These are phyloP conservation scores for Aeschynomene evenia DNA, from an alignment of 306 rosid genomes.

Conservation along the genomic window DNA sequence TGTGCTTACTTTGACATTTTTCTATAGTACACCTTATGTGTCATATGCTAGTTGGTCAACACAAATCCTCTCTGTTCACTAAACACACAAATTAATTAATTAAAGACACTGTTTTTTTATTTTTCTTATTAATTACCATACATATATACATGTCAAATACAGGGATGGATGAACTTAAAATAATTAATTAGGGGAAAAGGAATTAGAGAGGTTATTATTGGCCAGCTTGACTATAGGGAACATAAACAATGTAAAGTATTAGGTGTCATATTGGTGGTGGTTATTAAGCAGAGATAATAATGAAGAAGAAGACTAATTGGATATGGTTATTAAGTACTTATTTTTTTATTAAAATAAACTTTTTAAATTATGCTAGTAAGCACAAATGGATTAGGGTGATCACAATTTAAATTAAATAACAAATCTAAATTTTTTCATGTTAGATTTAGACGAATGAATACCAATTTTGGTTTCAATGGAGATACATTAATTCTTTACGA, in stretches of 20 bases:
- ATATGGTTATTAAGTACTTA: constrained; percentile 1
- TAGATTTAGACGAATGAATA: too few relatives aligned
- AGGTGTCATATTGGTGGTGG: constrained; percentile 37
- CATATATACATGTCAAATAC: constrained; percentile 10
- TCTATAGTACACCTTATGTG: constrained; percentile 14
- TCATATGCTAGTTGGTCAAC: constrained; percentile 21
- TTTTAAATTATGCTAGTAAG: too few relatives aligned
- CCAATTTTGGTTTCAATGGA: too few relatives aligned
- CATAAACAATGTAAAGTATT: constrained; percentile 35
- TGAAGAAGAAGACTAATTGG: background rate
- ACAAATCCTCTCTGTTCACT: constrained; percentile 31
- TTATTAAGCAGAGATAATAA: constrained; percentile 24
- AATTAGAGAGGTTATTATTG: constrained; percentile 24
- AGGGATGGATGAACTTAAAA: constrained; percentile 1
- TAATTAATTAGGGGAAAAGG: background rate
- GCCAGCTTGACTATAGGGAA: constrained; percentile 48
- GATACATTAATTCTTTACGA: too few relatives aligned
- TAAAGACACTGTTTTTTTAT: background rate
- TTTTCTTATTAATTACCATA: too few relatives aligned
- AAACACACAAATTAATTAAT: background rate
- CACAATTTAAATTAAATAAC: background rate
- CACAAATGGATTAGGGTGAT: too few relatives aligned
- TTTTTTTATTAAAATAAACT: too few relatives aligned
- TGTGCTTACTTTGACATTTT: constrained; percentile 27
- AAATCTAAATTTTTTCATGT: background rate